A percentile compares a stretch with the other conserved stretches of the same genome.
Conservation (phyloP, 2,329 filamentous ascomycete genomes). For the Penicillium brevicompactum region DNA sequence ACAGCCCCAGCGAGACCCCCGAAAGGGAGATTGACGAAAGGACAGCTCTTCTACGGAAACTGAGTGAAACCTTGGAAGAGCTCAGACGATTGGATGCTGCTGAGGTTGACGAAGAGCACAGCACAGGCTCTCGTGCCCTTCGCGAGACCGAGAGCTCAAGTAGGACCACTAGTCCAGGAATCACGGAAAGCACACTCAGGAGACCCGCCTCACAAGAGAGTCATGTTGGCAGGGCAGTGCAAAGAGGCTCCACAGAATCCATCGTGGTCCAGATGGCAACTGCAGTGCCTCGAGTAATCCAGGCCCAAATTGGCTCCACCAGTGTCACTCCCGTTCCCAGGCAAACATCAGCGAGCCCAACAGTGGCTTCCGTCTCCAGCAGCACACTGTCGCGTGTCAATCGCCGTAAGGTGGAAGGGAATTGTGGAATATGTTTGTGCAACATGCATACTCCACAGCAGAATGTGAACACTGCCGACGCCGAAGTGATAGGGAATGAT, state of each 20-base stretch:
- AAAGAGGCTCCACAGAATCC: background rate
- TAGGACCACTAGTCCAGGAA: background rate
- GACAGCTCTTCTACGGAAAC: background rate
- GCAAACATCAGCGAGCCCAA: background rate
- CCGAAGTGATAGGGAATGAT: background rate
- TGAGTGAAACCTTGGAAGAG: background rate
- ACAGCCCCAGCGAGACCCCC: background rate
- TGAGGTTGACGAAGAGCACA: background rate
- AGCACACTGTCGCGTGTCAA: background rate
- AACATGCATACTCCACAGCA: background rate
- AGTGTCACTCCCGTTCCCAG: background rate
- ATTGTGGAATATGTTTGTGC: slow-evolving; percentile 15
- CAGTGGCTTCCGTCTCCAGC: background rate
- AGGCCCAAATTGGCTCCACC: background rate
- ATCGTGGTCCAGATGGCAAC: background rate
- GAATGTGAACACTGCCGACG: background rate
- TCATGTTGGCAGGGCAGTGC: background rate
- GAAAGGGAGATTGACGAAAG: background rate
- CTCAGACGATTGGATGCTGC: background rate
- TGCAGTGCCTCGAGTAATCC: background rate
- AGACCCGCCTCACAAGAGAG: background rate
- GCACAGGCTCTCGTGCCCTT: background rate
- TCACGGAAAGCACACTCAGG: background rate
- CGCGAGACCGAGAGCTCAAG: background rate
- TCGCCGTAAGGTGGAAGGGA: slow-evolving; percentile 12